These are phyloP conservation scores for Spathaspora gorwiae DNA, from an alignment of 805 yeast genomes.

Conservation along the genomic window DNA sequence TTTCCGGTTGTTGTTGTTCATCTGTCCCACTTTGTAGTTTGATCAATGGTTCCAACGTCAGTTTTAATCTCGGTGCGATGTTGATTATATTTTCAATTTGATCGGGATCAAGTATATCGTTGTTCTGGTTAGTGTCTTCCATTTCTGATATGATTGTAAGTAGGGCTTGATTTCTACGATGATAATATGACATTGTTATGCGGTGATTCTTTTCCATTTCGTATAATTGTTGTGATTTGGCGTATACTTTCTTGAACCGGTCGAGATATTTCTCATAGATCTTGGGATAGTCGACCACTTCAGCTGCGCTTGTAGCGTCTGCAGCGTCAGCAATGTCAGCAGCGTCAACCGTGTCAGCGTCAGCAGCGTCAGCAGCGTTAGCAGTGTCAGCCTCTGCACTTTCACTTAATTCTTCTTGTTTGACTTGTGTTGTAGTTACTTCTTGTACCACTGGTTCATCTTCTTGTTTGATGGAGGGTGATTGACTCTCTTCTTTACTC, in stretches of 20 bases:
- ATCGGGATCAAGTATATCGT: constrained; percentile 6
- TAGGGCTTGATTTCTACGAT: constrained; percentile 35
- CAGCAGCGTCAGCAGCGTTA: no score
- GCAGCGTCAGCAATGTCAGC: not conserved
- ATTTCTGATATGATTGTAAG: constrained; percentile 20
- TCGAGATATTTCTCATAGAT: constrained; percentile 25
- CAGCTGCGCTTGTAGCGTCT: not conserved
- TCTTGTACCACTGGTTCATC: constrained; percentile 3
- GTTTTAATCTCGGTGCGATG: constrained; percentile 17
- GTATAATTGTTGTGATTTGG: constrained; percentile 22
- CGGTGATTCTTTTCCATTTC: constrained; percentile 31
- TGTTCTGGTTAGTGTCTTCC: not conserved
- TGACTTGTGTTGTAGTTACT: constrained; percentile 6
- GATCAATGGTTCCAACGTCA: constrained; percentile 14
- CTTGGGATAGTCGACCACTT: constrained; percentile 17
- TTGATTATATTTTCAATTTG: constrained; percentile 20
- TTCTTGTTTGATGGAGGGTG: not conserved
- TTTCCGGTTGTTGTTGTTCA: constrained; percentile 1
- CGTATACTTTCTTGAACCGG: constrained; percentile 18
- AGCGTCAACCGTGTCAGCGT: no score
- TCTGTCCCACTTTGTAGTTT: constrained; percentile 4
- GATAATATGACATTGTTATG: constrained; percentile 27
- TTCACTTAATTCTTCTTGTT: constrained; percentile 1
- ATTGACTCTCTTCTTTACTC: no score
- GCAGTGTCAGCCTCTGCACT: not conserved